Evolutionary conservation across 2,329 filamentous ascomycete genomes (phyloP), one percentile per base, ranked within the genome.

Genomic region (Penicillium paneum): DNA sequence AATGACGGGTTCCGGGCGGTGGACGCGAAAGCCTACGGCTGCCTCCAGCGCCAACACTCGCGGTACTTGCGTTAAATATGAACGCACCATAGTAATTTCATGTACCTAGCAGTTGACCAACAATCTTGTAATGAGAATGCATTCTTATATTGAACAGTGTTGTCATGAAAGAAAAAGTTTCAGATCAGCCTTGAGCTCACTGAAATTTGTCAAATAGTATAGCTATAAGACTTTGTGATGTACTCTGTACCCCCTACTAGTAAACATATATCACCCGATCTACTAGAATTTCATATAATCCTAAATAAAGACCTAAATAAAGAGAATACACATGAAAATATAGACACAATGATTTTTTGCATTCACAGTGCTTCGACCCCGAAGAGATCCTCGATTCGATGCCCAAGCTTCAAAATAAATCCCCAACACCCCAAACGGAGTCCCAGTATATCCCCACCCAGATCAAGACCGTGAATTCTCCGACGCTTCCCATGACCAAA

Each of bases 341-440:
- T n/a, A 59, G 60, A 71, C 64, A 68, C 66, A 66, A 65, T 64
- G 5, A 65, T 62, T 65, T 63, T 58, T 62, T 60, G 64, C 65
- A 67, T 66, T 64, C 67, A 68, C 66, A 64, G 62, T 65, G 62
- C 64, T 62, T 64, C 56, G 60, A 59, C 59, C 59, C 60, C 60
- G 54, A 57, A 50, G 54, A 64, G 64, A 61, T 64, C 52, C 54
- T 60, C 54, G 41, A 58, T 55, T 52, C 47, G 44, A 64, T 63
- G 61, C 61, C 59, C 63, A 66, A 67, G 65, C 65, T 64, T 61
- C 68, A 71, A 72, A 69, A 67, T 64, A 70, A 70, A 68, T 64
- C 67, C 69, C 70, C 68, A 72, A 72, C 69, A 72, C 69, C 70
- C 66, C 68, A 69, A 66, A 69, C 65, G 68, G 62, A 68, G 65